Evolutionary conservation across 2,329 filamentous ascomycete genomes (phyloP).

Genomic region (Helminthosporium solani): DNA sequence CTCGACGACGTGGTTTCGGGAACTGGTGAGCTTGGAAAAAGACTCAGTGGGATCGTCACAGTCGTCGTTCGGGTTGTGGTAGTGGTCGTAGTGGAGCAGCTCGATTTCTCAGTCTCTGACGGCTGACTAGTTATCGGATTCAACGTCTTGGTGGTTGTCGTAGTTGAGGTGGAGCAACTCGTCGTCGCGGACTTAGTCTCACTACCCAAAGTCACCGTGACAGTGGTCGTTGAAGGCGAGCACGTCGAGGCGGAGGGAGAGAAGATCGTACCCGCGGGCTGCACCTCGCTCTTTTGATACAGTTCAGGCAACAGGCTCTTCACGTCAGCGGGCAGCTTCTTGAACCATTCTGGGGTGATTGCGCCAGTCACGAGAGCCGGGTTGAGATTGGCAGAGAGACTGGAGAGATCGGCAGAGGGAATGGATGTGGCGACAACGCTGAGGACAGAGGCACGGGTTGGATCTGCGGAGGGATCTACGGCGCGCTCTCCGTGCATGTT

Average conservation of each 20-base stretch:
- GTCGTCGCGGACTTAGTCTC: too few relatives aligned
- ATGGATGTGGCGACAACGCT: neutral
- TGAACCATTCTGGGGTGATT: neutral
- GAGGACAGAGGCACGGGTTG: constrained; percentile 1
- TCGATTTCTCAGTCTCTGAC: neutral
- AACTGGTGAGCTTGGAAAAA: too few relatives aligned
- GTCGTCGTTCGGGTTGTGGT: neutral
- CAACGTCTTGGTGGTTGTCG: too few relatives aligned
- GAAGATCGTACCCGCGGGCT: neutral
- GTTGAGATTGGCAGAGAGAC: neutral
- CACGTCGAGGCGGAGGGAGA: neutral
- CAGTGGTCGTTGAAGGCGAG: neutral
- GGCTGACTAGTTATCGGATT: too few relatives aligned
- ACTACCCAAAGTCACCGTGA: neutral
- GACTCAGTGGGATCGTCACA: neutral
- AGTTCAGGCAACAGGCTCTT: neutral
- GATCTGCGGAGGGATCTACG: neutral
- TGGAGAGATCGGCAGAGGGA: neutral
- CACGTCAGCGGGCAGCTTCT: neutral
- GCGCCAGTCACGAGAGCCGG: neutral
- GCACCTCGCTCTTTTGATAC: neutral
- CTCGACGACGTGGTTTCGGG: too few relatives aligned
- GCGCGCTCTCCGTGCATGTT: neutral
- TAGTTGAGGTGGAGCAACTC: too few relatives aligned
- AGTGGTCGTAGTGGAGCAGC: neutral